phyloP scores from a whole-genome alignment of 2,329 filamentous ascomycete species.

The Passalora sequoiae region DNA sequence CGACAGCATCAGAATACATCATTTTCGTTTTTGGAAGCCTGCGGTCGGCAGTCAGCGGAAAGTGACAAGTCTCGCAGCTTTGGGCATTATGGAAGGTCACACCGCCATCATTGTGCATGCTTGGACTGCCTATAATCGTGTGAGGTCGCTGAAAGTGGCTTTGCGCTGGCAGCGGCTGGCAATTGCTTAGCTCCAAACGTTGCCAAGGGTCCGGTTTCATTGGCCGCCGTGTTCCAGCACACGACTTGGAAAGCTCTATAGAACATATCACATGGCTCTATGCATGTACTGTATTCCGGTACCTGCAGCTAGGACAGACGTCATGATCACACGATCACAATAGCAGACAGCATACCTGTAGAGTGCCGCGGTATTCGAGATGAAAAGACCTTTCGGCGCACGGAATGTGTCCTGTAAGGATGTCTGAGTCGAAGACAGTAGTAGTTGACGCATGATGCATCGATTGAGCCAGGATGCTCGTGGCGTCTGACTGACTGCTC shows the following conservation, averaged over 20 bases:
- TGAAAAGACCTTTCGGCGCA: no score
- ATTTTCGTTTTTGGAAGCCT: no score
- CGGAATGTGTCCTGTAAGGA: no score
- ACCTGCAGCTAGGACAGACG: background rate
- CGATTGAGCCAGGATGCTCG: background rate
- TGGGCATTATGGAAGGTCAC: no score
- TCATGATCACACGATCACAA: no score
- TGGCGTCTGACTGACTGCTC: background rate
- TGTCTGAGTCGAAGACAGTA: background rate
- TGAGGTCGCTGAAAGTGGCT: background rate
- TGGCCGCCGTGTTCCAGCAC: slow-evolving; percentile 1
- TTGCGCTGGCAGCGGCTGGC: background rate
- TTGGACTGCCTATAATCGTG: no score
- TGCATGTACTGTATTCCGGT: slow-evolving; percentile 3
- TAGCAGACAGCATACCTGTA: no score
- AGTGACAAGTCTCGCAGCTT: background rate
- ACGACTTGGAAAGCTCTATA: background rate
- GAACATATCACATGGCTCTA: slow-evolving; percentile 2
- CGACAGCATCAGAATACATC: no score
- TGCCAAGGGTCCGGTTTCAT: slow-evolving; percentile 1
- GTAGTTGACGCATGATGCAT: background rate
- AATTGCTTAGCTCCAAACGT: background rate
- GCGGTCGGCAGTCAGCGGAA: background rate
- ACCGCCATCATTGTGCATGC: no score
- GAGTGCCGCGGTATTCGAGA: no score